Percentiles rank a stretch among this genome's conserved stretches.
These are phyloP conservation scores for Penicillium goetzii DNA, from an alignment of 495 filamentous ascomycete species.

Conservation along the genomic window DNA sequence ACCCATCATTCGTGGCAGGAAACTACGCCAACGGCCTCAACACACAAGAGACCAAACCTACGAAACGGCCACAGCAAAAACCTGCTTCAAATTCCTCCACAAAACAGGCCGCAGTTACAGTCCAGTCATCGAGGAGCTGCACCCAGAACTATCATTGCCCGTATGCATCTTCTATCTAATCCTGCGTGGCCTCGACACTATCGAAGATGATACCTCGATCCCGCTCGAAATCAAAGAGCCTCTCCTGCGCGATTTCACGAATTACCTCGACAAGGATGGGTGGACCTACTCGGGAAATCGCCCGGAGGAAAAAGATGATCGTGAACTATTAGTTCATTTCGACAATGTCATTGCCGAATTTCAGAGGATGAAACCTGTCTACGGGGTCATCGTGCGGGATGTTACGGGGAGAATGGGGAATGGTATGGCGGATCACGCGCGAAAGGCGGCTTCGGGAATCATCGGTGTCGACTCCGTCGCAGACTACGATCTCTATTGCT, in stretches of 20 bases:
- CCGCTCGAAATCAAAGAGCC: background rate
- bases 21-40: background rate
- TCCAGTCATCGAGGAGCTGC: background rate
- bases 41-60: background rate
- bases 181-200: background rate
- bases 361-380: background rate
- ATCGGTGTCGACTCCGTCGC: background rate
- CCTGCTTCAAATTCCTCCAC: background rate
- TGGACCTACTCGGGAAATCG: background rate
- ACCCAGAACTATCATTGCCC: background rate
- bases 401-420: background rate
- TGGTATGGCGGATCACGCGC: background rate
- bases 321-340: background rate
- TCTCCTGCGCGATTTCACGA: background rate
- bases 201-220: background rate
- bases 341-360: background rate
- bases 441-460: background rate
- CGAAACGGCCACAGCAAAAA: background rate
- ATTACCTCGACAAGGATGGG: background rate
- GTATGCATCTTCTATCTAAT: background rate
- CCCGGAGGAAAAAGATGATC: background rate
- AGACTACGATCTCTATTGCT: background rate
- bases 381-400: background rate
- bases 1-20: background rate
- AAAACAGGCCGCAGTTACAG: constrained; percentile 1